phyloP scores from a whole-genome alignment of 257 asterid genomes.

The Cordia subcordata region DNA sequence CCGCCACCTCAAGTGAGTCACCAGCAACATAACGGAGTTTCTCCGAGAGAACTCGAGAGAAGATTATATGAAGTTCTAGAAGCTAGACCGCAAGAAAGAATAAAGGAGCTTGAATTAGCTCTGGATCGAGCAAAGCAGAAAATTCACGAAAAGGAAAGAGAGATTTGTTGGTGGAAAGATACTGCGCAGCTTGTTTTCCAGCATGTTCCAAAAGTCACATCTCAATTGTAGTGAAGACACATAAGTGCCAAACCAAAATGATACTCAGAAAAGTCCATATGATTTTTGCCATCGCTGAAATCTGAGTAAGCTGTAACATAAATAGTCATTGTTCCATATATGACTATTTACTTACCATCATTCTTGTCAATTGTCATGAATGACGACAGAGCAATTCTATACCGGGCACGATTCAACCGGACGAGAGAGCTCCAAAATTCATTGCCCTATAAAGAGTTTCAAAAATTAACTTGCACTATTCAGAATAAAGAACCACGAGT shows the following conservation, averaged over 20 bases:
- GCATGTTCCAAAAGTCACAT: constrained; percentile 21
- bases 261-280: no score
- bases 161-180: constrained; percentile 65
- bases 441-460: no score
- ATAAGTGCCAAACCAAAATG: not conserved
- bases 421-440: no score
- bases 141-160: constrained; percentile 44
- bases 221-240: not conserved
- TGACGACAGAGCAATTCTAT: no score
- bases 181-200: constrained; percentile 41
- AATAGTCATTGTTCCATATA: no score
- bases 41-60: constrained; percentile 55
- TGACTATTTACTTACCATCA: no score
- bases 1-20: constrained; percentile 7
- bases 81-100: constrained; percentile 52
- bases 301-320: no score
- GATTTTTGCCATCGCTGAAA: no score
- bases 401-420: no score
- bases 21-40: constrained; percentile 35
- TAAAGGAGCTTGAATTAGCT: constrained; percentile 57
- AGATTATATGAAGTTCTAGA: constrained; percentile 52
- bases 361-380: no score
- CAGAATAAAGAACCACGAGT: no score
- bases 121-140: constrained; percentile 41
- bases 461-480: no score